Base-by-base conservation (phyloP, 352 stramenopile species). In the Globisporangium spinosum region DNA sequence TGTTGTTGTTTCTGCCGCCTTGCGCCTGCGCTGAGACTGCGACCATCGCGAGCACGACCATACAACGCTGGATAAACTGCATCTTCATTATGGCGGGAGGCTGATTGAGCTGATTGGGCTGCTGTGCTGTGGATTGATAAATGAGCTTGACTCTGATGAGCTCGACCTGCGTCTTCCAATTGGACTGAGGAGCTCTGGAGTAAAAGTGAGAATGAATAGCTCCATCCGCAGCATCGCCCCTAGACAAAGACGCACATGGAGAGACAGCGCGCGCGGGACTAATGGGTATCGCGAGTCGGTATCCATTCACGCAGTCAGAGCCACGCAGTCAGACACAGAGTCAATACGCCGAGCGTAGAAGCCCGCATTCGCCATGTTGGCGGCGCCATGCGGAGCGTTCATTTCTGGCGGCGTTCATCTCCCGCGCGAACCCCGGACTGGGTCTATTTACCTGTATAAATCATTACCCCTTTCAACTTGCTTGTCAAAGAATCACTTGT, bases 31-130 rank as follows among this genome's bases (percentile, higher is more conserved):
- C 45, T 25, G 47, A 7, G 6, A 38, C 35, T 10, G 51, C 47
- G 20, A 23, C 29, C 62, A 70, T 58, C 13, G 64, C 64, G 56
- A 70, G 43, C 9, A 65, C 34, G 25, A 59, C n/a, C 13, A 60
- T 22, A 6, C 64, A 70, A 12, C 8, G 38, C 54, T 68, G 63
- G 63, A 68, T 2, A 29, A 68, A 60, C 53, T 68, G 63, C 63
- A 68, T 68, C n/a, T 35, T 62, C 27, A 58, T 58, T 45, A n/a
- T 15, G 35, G 25, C 3, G 6, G 4, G 12, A 8, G 7, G 55
- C 4, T 32, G 29, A 32, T 32, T 32, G 29, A 32, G 25, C 25
- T 27, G 25, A 27, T 27, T 27, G 25, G 1, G 4, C 5, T 61
- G 20, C 32, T 62, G 56, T 49, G 56, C n/a, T 62, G 56, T 29